Conservation (phyloP, 352 stramenopile genomes). For the Aphanomyces cochlioides region DNA sequence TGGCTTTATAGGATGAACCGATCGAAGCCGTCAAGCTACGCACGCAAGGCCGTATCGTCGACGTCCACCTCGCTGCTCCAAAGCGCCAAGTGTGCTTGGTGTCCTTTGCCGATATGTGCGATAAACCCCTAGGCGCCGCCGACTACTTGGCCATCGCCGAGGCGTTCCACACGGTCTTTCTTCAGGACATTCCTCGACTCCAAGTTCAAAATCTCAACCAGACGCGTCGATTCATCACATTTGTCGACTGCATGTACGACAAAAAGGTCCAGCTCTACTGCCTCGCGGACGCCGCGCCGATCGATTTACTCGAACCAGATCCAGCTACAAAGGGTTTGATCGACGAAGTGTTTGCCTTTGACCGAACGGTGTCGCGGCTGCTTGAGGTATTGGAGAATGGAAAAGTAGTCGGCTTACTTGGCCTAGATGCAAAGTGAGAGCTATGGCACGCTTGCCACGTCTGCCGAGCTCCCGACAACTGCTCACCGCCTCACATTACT, state of each 20-base stretch:
- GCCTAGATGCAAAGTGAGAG: slow-evolving; percentile 29
- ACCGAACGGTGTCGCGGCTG: slow-evolving; percentile 82
- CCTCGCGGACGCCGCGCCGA: slow-evolving; percentile 51
- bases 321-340: slow-evolving; percentile 52
- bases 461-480: slow-evolving; percentile 6
- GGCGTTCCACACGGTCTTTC: slow-evolving; percentile 81
- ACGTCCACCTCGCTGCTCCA: slow-evolving; percentile 54
- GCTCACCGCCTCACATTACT: slow-evolving; percentile 9
- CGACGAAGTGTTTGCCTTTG: slow-evolving; percentile 82
- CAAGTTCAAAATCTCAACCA: slow-evolving; percentile 87
- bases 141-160: slow-evolving; percentile 94
- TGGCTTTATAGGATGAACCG: slow-evolving; percentile 15
- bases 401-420: not conserved
- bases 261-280: slow-evolving; percentile 64
- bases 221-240: slow-evolving; percentile 95
- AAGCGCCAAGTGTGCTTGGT: slow-evolving; percentile 76
- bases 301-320: slow-evolving; percentile 65
- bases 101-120: slow-evolving; percentile 95
- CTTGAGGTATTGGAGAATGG: slow-evolving; percentile 48
- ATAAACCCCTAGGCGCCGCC: slow-evolving; percentile 85
- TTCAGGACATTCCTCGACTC: slow-evolving; percentile 89
- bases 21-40: slow-evolving; percentile 35
- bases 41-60: slow-evolving; percentile 66
- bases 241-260: slow-evolving; percentile 98
- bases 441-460: slow-evolving; percentile 15